Percentiles rank a stretch among this genome's conserved stretches.
Conservation (phyloP, 495 filamentous ascomycete species). For the Penicillium ucsense region DNA sequence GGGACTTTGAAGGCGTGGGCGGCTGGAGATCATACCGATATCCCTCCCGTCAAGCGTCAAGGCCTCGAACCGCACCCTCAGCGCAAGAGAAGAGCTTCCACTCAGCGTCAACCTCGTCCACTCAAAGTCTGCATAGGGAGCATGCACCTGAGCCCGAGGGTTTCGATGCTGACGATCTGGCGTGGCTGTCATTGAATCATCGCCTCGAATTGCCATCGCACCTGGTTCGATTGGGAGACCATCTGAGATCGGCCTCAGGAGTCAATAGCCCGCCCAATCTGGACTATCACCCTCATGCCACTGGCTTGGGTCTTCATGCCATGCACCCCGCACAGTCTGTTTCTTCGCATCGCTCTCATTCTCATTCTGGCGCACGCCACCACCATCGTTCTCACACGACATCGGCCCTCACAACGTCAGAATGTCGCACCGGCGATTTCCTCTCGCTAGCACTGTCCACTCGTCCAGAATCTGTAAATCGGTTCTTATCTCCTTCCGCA, state of each 20-base stretch:
- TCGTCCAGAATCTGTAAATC: constrained; percentile 7
- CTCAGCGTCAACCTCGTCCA: constrained; percentile 31
- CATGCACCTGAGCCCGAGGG: constrained; percentile 6
- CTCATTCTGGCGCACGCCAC: constrained; percentile 7
- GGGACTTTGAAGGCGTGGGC: constrained; percentile 82
- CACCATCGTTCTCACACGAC: constrained; percentile 32
- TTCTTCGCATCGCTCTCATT: not conserved
- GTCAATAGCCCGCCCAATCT: constrained; percentile 5
- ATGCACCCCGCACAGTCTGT: not conserved
- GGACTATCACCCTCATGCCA: not conserved
- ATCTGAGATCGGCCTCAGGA: constrained; percentile 1
- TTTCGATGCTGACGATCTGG: constrained; percentile 43
- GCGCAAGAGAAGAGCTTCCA: constrained; percentile 11
- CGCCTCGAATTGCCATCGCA: constrained; percentile 56
- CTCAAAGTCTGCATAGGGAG: constrained; percentile 16
- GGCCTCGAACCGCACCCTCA: constrained; percentile 13
- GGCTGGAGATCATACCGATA: constrained; percentile 51
- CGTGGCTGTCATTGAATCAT: constrained; percentile 68
- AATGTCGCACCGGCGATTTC: constrained; percentile 3
- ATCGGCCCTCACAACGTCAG: constrained; percentile 14
- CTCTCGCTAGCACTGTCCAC: constrained; percentile 13
- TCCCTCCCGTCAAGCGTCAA: constrained; percentile 6
- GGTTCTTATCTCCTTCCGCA: constrained; percentile 6
- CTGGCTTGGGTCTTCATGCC: constrained; percentile 1
- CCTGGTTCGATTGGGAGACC: constrained; percentile 14